Evolutionary conservation across 2,329 filamentous ascomycete genomes (phyloP), one percentile per base, ranked within the genome.

Genomic region (Calcarisporium arbuscula): DNA sequence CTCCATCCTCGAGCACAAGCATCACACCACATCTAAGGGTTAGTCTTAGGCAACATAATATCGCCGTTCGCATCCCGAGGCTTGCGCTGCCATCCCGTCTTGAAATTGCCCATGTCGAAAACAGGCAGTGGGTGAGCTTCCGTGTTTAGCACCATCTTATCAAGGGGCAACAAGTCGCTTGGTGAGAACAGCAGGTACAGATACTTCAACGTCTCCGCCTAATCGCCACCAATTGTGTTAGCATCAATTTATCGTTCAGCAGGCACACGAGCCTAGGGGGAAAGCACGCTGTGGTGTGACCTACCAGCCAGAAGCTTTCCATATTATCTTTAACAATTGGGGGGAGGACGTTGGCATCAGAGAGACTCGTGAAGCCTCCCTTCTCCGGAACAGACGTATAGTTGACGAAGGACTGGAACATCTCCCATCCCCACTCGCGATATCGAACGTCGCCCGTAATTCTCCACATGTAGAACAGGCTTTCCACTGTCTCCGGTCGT

Each of bases 131-230:
- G 77, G 60, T 98, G 92, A 2, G 88, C 92, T 64, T 98, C 92
- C 2, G 92, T 98, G 58, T 98, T 98, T 54, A 96, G 80, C 25
- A 98, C 88, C 18, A 95, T 71, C 50, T 89, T 77, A 48, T 92
- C 84, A 20, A 98, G 70, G 3, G 89, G 87, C 27, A 96, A 67
- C 23, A 95, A 61, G 41, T 94, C 85, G 44, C 82, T 70, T 5
- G 85, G 80, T 3, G 86, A 89, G 64, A 98, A 98, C 21, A 98
- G 71, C 26, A 98, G 76, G 59, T 95, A 98, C 57, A 98, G 84
- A 58, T 98, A 98, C 64, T 98, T 98, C 28, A 98, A 69, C 16
- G 92, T 98, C 65, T 98, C 92, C 30, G 92, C 89, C 83, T 87
- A 8, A 18, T 35, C n/a, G n/a, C n/a, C n/a, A n/a, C n/a, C n/a